Base-by-base conservation (phyloP, 1,139 yeast genomes). In the Geotrichum siamense region DNA sequence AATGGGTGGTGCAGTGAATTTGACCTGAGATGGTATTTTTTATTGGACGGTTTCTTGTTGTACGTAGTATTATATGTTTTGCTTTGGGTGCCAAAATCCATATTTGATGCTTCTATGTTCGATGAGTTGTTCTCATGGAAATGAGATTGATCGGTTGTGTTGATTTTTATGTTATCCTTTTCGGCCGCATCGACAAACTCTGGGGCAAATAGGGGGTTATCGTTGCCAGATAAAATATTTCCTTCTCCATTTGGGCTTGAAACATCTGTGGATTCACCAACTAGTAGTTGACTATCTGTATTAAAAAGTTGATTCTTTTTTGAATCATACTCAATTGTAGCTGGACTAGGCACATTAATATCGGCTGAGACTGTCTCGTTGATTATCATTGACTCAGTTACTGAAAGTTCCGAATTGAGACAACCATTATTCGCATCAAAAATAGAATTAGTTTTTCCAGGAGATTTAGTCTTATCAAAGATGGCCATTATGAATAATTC, bases 351-450 rank as follows among this genome's bases (percentile, higher is more conserved):
- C 13, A 44, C 30, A 23, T 33, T 21, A n/a, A 36, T 26, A 32
- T 30, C 36, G 16, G 21, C 27, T 13, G 48, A 44, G 9, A 44
- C 48, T 20, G 42, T 44, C 12, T 44, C 44, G 22, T 44, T 44
- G 28, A 44, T 40, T 13, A 44, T 41, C 44, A 44, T 33, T 2
- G 47, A 44, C 3, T 36, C 33, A 10, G 38, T 29, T 13, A 21
- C 22, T n/a, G n/a, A n/a, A n/a, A n/a, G n/a, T n/a, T n/a, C n/a
- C n/a, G n/a, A n/a, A n/a, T n/a, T n/a, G n/a, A n/a, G n/a, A n/a
- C n/a, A n/a, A n/a, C n/a, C n/a, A 10, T 23, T 17, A n/a, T 22
- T 6, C 28, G 29, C 15, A 28, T 27, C 29, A n/a, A 12, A 12
- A 16, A 23, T 2, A 29, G 26, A 13, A 17, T 25, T 19, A n/a